phyloP scores from a whole-genome alignment of 1,284 basidiomycete species.

The Flammula alnicola region DNA sequence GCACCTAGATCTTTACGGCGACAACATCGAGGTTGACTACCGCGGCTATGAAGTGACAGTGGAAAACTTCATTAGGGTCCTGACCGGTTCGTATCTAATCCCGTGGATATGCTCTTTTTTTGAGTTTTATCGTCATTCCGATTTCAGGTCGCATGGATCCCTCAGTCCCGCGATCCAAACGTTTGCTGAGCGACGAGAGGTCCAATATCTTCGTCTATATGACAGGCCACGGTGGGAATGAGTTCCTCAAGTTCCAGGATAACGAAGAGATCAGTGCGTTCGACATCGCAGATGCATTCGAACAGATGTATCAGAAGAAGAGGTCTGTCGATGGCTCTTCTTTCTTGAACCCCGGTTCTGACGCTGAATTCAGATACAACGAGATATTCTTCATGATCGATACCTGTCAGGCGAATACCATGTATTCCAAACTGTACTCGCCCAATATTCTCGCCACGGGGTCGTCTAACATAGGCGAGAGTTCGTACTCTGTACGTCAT shows the following conservation, averaged over 20 bases:
- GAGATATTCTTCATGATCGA: slow-evolving; percentile 99
- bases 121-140: background rate
- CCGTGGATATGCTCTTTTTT: background rate
- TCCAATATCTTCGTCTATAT: slow-evolving; percentile 98
- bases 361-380: slow-evolving; percentile 73
- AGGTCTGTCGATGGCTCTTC: slow-evolving; percentile 51
- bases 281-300: slow-evolving; percentile 95
- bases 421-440: slow-evolving; percentile 95
- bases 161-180: slow-evolving; percentile 88
- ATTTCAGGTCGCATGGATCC: slow-evolving; percentile 69
- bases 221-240: slow-evolving; percentile 98
- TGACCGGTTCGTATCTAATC: slow-evolving; percentile 69
- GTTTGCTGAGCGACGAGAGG: slow-evolving; percentile 88
- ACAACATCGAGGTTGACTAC: slow-evolving; percentile 98
- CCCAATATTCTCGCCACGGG: slow-evolving; percentile 96
- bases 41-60: slow-evolving; percentile 98
- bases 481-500: slow-evolving; percentile 85
- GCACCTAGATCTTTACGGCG: slow-evolving; percentile 90
- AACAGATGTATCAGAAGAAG: slow-evolving; percentile 98
- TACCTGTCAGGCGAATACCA: slow-evolving; percentile 96
- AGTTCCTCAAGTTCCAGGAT: slow-evolving; percentile 99
- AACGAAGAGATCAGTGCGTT: slow-evolving; percentile 97
- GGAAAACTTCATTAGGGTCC: slow-evolving; percentile 90
- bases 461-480: slow-evolving; percentile 87
- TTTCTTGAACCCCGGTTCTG: background rate